Conservation (phyloP, 75 land plant genomes). For the Selaginella tamariscina region DNA sequence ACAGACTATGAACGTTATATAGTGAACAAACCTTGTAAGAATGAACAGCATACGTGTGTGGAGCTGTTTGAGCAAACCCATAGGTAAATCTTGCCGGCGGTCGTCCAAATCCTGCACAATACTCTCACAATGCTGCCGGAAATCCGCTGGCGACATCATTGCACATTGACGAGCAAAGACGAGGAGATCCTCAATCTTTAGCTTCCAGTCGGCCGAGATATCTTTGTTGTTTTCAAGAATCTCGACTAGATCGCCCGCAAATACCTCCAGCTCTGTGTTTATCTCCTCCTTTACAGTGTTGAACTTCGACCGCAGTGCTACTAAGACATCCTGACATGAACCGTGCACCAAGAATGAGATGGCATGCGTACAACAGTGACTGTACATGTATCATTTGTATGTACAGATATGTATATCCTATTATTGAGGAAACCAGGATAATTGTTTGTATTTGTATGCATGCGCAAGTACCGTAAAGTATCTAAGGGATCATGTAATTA, state of each 20-base stretch:
- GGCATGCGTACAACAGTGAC: neutral
- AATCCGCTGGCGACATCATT: slow-evolving; percentile 60
- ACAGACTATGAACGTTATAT: too few relatives aligned
- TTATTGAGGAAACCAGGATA: too few relatives aligned
- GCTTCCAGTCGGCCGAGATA: slow-evolving; percentile 75
- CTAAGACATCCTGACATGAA: slow-evolving; percentile 53
- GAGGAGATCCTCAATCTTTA: slow-evolving; percentile 76
- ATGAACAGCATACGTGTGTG: slow-evolving; percentile 99
- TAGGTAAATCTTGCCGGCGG: slow-evolving; percentile 72
- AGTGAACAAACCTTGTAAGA: too few relatives aligned
- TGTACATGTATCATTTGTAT: too few relatives aligned
- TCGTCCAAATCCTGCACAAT: slow-evolving; percentile 99
- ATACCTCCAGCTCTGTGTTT: slow-evolving; percentile 70
- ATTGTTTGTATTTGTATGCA: too few relatives aligned
- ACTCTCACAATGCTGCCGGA: slow-evolving; percentile 92
- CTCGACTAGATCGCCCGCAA: slow-evolving; percentile 88
- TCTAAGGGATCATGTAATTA: too few relatives aligned
- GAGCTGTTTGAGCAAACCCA: slow-evolving; percentile 77
- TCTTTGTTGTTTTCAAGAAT: slow-evolving; percentile 69
- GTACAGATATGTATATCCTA: too few relatives aligned
- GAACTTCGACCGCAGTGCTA: slow-evolving; percentile 59
- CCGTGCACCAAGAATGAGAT: neutral
- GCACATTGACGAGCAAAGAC: slow-evolving; percentile 79
- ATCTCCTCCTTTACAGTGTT: slow-evolving; percentile 98
- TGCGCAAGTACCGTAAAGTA: too few relatives aligned